Evolutionary conservation across 139 green algal species (phyloP), one percentile per base, ranked within the genome.

Genomic region (Diplosphaera chodatii): DNA sequence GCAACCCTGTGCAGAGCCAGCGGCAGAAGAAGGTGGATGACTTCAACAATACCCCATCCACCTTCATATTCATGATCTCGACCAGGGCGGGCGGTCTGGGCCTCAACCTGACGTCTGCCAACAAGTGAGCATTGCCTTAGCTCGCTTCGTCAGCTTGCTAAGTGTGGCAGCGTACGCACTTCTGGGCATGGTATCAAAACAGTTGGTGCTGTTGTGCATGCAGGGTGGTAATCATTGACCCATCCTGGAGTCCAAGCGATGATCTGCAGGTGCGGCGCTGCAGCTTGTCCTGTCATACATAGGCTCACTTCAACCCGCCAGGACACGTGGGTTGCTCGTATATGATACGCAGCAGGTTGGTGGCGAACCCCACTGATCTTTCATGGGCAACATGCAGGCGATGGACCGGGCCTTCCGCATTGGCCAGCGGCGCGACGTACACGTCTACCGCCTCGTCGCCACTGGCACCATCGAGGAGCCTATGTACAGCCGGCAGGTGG

Each of bases 391-490:
- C n/a, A n/a, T n/a, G 48, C 83, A 91, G 76, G 87, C 88, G 0
- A 82, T 92, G 66, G 91, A 96, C 77, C 78, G 91, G 0, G 86
- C 91, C 0, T 96, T 86, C 70, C 80, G 91, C 33, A 86, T 95
- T 55, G 91, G 91, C 10, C 91, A 96, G 78, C 67, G 59, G 23
- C 77, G 84, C 0, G 82, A 97, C 67, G 87, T 97, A 20, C 62
- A 79, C 2, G 87, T 96, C 25, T 90, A 90, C 71, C 80, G 89
- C 30, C 79, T 96, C 8, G 69, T 95, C 15, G 83, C 84, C 28
- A 78, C 81, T 37, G 83, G 87, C 25, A 91, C 89, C 0, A 31
- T 93, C 32, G 89, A 89, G 73, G 84, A 89, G 70, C 65, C 78
- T 48, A 55, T 89, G 0, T 87, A 87, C 77, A 76, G 32, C 8